Percentiles rank a stretch among this genome's conserved stretches.
Conservation (phyloP, 768 basidiomycete genomes). For the Lactarius indigo region DNA sequence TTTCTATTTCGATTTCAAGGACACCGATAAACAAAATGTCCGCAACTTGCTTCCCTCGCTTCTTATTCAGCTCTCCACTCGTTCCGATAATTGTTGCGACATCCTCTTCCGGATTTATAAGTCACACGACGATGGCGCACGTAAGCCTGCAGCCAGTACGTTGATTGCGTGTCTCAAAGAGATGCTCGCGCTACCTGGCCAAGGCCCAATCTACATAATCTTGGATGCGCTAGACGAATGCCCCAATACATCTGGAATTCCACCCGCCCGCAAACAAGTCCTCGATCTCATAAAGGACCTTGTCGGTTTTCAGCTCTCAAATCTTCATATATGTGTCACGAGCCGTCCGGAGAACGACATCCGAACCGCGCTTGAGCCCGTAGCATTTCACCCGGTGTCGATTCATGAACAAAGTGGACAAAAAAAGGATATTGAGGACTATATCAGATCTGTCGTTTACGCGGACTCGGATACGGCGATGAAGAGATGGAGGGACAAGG, state of each 20-base stretch:
- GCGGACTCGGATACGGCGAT: no score
- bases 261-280: neutral
- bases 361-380: neutral
- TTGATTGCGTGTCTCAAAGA: neutral
- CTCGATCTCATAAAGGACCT: neutral
- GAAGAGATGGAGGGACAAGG: no score
- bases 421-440: no score
- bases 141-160: neutral
- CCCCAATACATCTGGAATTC: neutral
- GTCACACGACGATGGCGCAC: neutral
- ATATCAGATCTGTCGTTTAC: no score
- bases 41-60: no score
- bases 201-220: neutral
- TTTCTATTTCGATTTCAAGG: no score
- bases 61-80: no score
- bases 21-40: no score
- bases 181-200: neutral
- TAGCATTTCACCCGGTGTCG: neutral
- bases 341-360: neutral
- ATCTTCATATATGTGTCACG: neutral
- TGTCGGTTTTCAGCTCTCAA: neutral
- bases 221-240: slow-evolving; percentile 7
- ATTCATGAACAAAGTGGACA: neutral
- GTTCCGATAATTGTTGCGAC: no score
- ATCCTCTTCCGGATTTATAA: neutral